Percentiles rank a stretch among this genome's conserved stretches.
These are phyloP conservation scores for Zizania palustris DNA, from an alignment of 202 grass and related monocot species.

Conservation along the genomic window DNA sequence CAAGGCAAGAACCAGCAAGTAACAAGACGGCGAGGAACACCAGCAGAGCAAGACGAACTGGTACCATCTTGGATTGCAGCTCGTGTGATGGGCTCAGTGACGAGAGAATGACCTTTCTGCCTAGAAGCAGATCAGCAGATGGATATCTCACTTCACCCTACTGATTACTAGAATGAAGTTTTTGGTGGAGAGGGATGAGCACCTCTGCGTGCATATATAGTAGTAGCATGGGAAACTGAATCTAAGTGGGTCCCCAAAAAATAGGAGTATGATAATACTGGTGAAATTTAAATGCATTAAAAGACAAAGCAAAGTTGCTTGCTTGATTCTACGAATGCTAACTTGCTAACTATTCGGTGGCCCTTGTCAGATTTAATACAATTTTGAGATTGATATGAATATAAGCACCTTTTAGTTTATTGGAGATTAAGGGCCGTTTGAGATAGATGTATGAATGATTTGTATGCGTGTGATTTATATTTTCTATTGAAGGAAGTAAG, in stretches of 20 bases:
- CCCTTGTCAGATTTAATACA: too few relatives aligned
- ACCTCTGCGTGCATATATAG: slow-evolving; percentile 9
- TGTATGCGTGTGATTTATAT: too few relatives aligned
- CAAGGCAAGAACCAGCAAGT: neutral
- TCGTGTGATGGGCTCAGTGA: slow-evolving; percentile 25
- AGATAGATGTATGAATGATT: too few relatives aligned
- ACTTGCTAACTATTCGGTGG: too few relatives aligned
- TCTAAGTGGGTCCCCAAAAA: neutral
- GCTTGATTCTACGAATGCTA: too few relatives aligned
- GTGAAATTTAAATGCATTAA: too few relatives aligned
- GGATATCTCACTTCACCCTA: neutral
- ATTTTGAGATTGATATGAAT: too few relatives aligned
- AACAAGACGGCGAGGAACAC: slow-evolving; percentile 46
- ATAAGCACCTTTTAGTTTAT: too few relatives aligned
- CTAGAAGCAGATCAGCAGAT: neutral
- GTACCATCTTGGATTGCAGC: neutral
- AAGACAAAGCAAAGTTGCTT: too few relatives aligned
- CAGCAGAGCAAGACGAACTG: slow-evolving; percentile 4
- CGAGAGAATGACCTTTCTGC: neutral
- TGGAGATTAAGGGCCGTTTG: too few relatives aligned
- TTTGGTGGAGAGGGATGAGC: slow-evolving; percentile 9
- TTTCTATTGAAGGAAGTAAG: too few relatives aligned
- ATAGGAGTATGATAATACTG: too few relatives aligned
- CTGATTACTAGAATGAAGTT: neutral
- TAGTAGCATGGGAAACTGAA: neutral